Percentiles rank a stretch among this genome's conserved stretches.
These are phyloP conservation scores for Apophysomyces sp. DNA, from an alignment of 371 early-diverging fungal species.

Conservation along the genomic window DNA sequence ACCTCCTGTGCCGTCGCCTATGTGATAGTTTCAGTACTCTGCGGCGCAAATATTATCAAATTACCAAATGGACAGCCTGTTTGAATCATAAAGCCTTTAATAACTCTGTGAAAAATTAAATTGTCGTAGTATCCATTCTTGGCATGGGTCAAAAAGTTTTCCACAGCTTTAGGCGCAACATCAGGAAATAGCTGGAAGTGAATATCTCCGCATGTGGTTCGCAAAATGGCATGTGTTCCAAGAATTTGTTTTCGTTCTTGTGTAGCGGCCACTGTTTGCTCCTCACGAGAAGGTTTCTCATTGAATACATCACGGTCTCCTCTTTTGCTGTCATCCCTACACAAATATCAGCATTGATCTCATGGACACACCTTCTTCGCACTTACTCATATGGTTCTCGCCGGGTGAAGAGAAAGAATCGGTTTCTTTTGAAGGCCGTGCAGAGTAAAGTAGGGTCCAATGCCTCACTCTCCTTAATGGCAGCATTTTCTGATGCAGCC, in stretches of 20 bases:
- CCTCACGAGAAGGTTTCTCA: conserved; percentile 95
- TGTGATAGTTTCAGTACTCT: not conserved
- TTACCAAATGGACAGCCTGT: conserved; percentile 79
- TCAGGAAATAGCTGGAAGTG: conserved; percentile 82
- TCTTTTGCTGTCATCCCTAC: conserved; percentile 54
- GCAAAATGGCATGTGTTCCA: conserved; percentile 78
- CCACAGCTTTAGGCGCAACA: conserved; percentile 90
- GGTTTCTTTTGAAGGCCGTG: conserved; percentile 87
- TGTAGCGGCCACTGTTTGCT: conserved; percentile 83
- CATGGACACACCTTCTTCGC: not conserved
- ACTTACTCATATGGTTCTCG: conserved; percentile 82
- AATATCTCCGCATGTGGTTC: conserved; percentile 88
- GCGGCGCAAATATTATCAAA: not conserved
- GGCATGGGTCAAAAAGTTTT: conserved; percentile 85
- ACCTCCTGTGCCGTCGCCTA: conserved; percentile 94
- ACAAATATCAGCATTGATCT: not conserved
- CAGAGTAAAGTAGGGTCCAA: conserved; percentile 87
- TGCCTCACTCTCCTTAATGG: conserved; percentile 65
- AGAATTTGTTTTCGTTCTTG: conserved; percentile 62
- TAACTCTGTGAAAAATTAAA: conserved; percentile 88
- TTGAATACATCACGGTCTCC: conserved; percentile 93
- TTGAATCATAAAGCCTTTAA: conserved; percentile 92
- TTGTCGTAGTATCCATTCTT: conserved; percentile 78
- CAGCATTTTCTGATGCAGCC: conserved; percentile 89
- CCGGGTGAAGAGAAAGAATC: conserved; percentile 90